A percentile compares a stretch with the other conserved stretches of the same genome.
These are phyloP conservation scores for Hypoxylon sp. DNA, from an alignment of 2,329 filamentous ascomycete genomes.

Conservation along the genomic window DNA sequence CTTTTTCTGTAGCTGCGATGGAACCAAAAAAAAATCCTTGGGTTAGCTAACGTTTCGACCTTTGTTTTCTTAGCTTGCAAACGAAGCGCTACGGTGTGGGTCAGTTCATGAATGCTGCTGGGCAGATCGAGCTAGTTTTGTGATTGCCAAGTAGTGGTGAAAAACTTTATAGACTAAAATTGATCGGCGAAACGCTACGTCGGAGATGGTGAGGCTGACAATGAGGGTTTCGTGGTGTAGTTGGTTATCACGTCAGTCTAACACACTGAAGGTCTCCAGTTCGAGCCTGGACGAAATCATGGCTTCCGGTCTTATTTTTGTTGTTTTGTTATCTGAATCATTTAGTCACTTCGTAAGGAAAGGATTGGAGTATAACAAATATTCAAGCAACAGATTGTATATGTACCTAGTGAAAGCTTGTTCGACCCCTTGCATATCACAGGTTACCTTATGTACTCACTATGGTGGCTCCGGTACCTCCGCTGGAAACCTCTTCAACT, in stretches of 20 bases:
- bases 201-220: too few relatives aligned
- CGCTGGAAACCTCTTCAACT: too few relatives aligned
- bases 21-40: too few relatives aligned
- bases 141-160: constrained; percentile 17
- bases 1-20: too few relatives aligned
- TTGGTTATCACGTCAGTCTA: constrained; percentile 64
- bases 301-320: not conserved
- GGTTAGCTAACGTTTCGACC: constrained; percentile 12
- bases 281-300: constrained; percentile 47
- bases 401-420: too few relatives aligned
- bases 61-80: constrained; percentile 27
- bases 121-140: constrained; percentile 40
- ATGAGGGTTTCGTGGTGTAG: constrained; percentile 48
- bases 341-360: not conserved
- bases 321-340: too few relatives aligned
- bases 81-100: constrained; percentile 42
- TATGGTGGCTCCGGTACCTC: too few relatives aligned
- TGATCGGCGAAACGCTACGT: too few relatives aligned
- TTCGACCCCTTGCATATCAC: too few relatives aligned
- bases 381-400: too few relatives aligned
- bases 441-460: too few relatives aligned
- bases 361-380: too few relatives aligned
- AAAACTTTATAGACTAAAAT: not conserved
- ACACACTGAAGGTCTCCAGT: constrained; percentile 56
- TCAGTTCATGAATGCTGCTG: constrained; percentile 30